Base-by-base conservation (phyloP, 2,329 filamentous ascomycete genomes). In the Proliferodiscus dingleyae region DNA sequence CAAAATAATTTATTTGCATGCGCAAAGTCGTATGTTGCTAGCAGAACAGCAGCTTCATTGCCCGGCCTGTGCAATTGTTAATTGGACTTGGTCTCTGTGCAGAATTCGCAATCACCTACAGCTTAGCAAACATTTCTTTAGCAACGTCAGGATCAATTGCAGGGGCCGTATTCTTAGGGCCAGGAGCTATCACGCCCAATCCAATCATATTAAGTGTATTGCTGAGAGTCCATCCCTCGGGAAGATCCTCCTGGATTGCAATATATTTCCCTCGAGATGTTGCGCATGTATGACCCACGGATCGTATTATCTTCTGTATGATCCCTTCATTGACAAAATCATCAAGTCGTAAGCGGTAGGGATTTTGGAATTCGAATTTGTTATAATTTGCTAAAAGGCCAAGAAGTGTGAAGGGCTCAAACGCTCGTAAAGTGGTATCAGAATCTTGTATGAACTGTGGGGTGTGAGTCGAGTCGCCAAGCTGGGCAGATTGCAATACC, bases 301-400 rank as follows among this genome's bases (percentile, higher is more conserved):
- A 85, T 40, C 73, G 73, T 36, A 95, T 81, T 52, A 95, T 87
- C 60, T 87, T 88, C 49, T 84, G 78, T 58, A 97, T 96, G 2
- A 86, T 85, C 0, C 76, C 72, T 61, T 97, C 90, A 62, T 98
- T 95, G 59, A 96, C 89, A 66, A 97, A 97, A 65, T 97, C 90
- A 58, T 91, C 89, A 13, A 98, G 76, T 22, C 91, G 86, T 52
- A 94, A 72, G 59, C 93, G 85, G 60, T 98, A 98, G 0, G 91
- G 91, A 58, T 98, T 98, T 64, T 95, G 90, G 46, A 94, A 91
- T 66, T 98, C 93, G 61, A 98, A 98, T 66, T 97, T 98, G 76
- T 98, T 97, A 75, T 97, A 97, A 68, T 97, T 98, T 54, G 88
- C 87, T 43, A 98, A 72, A 3, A 97, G 74, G 10, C 91, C 91